Evolutionary conservation across 495 filamentous ascomycete species (phyloP).

Genomic region (Rostrohypoxylon terebratum): DNA sequence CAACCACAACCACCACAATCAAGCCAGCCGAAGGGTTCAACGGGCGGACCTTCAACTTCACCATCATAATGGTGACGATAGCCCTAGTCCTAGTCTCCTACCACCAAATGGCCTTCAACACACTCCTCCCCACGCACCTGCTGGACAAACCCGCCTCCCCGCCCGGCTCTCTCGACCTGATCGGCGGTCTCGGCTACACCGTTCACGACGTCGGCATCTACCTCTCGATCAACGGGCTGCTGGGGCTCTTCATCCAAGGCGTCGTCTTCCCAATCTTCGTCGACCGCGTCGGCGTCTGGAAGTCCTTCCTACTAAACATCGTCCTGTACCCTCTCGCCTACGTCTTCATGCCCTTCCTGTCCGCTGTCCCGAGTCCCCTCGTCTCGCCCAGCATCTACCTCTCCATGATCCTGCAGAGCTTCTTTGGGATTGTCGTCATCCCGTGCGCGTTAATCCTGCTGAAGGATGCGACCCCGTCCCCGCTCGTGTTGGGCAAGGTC

Average conservation of each 20-base stretch:
- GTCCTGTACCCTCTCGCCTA: conserved; percentile 75
- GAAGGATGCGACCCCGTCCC: conserved; percentile 75
- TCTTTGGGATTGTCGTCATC: conserved; percentile 75
- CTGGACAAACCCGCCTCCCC: conserved; percentile 40
- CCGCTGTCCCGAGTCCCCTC: conserved; percentile 61
- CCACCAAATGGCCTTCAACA: conserved; percentile 52
- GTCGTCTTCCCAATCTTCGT: conserved; percentile 74
- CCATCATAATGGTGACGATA: conserved; percentile 48
- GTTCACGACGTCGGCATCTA: conserved; percentile 74
- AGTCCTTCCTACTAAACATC: conserved; percentile 71
- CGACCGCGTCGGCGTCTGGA: conserved; percentile 73
- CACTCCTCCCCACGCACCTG: conserved; percentile 47
- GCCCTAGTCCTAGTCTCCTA: conserved; percentile 48
- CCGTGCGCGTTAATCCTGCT: conserved; percentile 77
- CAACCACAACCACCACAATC: not conserved
- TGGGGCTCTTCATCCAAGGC: conserved; percentile 75
- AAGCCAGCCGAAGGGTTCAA: conserved; percentile 26
- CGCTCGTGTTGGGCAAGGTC: conserved; percentile 72
- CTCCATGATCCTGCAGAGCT: conserved; percentile 71
- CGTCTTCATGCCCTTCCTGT: conserved; percentile 75
- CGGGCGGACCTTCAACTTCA: conserved; percentile 45
- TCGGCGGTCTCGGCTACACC: conserved; percentile 73
- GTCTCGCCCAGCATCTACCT: conserved; percentile 71
- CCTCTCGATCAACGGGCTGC: conserved; percentile 74
- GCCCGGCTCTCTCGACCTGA: conserved; percentile 41